Percentiles rank a stretch among this genome's conserved stretches.
Conservation (phyloP, 2,329 filamentous ascomycete genomes). For the Cladophialophora psammophila region DNA sequence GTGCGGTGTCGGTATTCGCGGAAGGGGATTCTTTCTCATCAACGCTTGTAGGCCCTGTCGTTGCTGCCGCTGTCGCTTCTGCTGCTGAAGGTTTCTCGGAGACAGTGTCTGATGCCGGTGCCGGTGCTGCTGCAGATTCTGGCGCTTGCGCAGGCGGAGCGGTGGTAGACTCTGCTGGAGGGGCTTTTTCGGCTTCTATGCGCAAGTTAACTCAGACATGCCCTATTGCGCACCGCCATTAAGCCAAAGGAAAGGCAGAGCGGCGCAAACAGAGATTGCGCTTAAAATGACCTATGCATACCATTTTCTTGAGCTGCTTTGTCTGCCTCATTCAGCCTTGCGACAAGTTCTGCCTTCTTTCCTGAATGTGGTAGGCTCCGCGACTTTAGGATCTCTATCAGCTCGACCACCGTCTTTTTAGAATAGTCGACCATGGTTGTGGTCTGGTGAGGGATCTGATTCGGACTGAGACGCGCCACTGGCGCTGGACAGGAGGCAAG, state of each 20-base stretch:
- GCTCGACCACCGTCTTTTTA: slow-evolving; percentile 59
- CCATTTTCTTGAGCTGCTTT: slow-evolving; percentile 35
- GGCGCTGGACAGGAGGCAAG: slow-evolving; percentile 17
- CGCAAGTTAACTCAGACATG: neutral
- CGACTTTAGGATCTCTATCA: slow-evolving; percentile 58
- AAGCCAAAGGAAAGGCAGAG: neutral
- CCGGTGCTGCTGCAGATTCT: slow-evolving; percentile 33
- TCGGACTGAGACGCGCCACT: slow-evolving; percentile 23
- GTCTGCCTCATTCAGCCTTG: slow-evolving; percentile 56
- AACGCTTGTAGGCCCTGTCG: slow-evolving; percentile 11
- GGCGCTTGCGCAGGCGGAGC: slow-evolving; percentile 44
- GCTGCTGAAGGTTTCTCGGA: slow-evolving; percentile 41
- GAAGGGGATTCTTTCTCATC: slow-evolving; percentile 25
- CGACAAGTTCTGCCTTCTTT: slow-evolving; percentile 59
- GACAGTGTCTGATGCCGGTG: slow-evolving; percentile 22
- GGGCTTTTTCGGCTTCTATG: slow-evolving; percentile 26
- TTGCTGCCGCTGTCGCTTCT: slow-evolving; percentile 35
- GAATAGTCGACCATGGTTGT: slow-evolving; percentile 51
- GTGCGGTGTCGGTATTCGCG: slow-evolving; percentile 33
- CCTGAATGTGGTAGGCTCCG: slow-evolving; percentile 57
- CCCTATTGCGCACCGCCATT: neutral
- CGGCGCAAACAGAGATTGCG: neutral
- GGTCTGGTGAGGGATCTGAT: slow-evolving; percentile 1
- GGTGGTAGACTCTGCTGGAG: slow-evolving; percentile 43
- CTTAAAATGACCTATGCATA: slow-evolving; percentile 12